phyloP scores from a whole-genome alignment of 2,329 filamentous ascomycete genomes.

The Kalaharituber pfeilii region DNA sequence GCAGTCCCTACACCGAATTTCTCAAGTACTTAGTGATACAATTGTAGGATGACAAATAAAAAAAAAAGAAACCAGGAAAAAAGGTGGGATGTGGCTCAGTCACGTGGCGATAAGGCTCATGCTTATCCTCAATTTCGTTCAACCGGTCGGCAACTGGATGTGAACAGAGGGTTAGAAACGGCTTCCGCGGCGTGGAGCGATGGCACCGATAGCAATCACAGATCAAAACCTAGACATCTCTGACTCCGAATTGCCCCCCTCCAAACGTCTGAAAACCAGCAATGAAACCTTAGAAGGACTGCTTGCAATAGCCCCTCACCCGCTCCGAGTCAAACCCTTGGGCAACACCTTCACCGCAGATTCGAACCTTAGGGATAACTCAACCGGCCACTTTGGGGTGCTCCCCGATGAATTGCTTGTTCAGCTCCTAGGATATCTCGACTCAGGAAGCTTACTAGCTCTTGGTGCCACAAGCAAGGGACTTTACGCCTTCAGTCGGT shows the following conservation, averaged over 20 bases:
- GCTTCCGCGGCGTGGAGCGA: no score
- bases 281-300: background rate
- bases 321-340: slow-evolving; percentile 65
- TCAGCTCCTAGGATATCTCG: slow-evolving; percentile 57
- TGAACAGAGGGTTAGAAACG: no score
- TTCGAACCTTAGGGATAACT: slow-evolving; percentile 44
- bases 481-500: slow-evolving; percentile 65
- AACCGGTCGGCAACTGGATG: no score
- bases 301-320: slow-evolving; percentile 53
- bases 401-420: slow-evolving; percentile 70
- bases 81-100: no score
- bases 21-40: no score
- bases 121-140: no score
- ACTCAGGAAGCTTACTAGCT: slow-evolving; percentile 41
- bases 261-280: background rate
- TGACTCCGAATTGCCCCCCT: background rate
- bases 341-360: slow-evolving; percentile 61
- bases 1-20: no score
- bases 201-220: background rate
- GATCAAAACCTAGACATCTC: background rate
- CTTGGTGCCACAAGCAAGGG: slow-evolving; percentile 69
- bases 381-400: slow-evolving; percentile 45
- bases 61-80: no score
- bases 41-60: no score
- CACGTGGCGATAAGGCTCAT: no score